Evolutionary conservation across 345 rosid genomes (phyloP), one percentile per base, ranked within the genome.

Genomic region (Eucalyptus victrix): DNA sequence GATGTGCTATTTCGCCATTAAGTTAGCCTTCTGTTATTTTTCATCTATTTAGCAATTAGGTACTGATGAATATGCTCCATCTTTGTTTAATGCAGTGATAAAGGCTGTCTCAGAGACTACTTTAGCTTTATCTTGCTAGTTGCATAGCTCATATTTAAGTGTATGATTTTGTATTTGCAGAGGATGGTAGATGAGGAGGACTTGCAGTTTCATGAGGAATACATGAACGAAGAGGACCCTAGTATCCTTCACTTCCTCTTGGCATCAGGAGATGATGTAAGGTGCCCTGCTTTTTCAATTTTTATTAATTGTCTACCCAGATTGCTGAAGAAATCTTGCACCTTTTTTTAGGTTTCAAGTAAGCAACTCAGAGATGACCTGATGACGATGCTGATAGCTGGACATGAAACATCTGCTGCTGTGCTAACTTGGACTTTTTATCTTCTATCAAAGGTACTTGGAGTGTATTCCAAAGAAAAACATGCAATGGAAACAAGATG

Each of bases 301-400:
- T 80, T 51, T 37, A 58, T 88, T 87, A 81, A 28, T 45, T 90
- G 90, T 19, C 62, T 86, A 24, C 62, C 81, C 87, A 50, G 86
- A 49, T 58, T 88, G 50, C 87, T 88, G 69, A 76, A 45, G 51
- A 89, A 87, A 80, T 53, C 88, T 81, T 88, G 90, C 89, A 17
- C 83, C 65, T 30, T 87, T 89, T 92, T 93, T 89, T 87, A 97
- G 99, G 98, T 97, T 88, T 95, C 98, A 60, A 97, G 98, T 92
- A 97, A 97, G 92, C 99, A 97, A 91, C 99, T 97, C 47, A 96
- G 99, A 60, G 99, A 97, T 93, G 99, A 97, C 91, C 93, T 97
- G 92, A 97, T 97, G 99, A 97, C 99, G 50, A 88, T 97, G 98
- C 99, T 97, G 91, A 97, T 97, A 90, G 99, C 99, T 34, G 99